Percentiles rank a stretch among this genome's conserved stretches.
Conservation (phyloP, 106 monocot genomes). For the Chionographis japonica region DNA sequence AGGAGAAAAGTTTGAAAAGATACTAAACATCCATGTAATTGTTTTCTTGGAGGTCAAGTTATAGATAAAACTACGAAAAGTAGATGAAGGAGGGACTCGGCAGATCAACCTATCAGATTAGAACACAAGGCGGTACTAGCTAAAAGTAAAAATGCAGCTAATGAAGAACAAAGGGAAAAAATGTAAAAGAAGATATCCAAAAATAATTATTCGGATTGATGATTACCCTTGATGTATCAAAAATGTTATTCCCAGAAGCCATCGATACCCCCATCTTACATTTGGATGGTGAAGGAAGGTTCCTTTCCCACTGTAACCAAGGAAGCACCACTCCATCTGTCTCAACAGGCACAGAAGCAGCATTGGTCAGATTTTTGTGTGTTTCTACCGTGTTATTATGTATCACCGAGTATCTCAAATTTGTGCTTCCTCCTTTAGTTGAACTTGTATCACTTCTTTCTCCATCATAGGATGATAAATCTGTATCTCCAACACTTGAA, state of each 20-base stretch:
- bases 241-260: conserved; percentile 5
- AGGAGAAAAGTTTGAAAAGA: no score
- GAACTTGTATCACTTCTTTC: conserved; percentile 92
- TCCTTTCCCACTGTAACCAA: conserved; percentile 96
- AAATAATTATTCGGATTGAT: background rate
- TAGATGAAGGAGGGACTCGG: no score
- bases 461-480: conserved; percentile 92
- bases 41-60: no score
- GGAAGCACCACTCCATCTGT: conserved; percentile 83
- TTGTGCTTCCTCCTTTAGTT: conserved; percentile 30
- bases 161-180: no score
- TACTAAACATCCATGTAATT: no score
- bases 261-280: conserved; percentile 6
- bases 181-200: no score
- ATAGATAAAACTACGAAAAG: no score
- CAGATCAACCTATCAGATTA: no score
- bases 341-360: conserved; percentile 27
- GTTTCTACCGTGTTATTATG: conserved; percentile 25
- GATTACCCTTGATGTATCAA: background rate
- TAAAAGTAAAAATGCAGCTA: no score
- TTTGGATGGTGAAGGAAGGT: conserved; percentile 42
- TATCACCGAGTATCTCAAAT: conserved; percentile 11
- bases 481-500: conserved; percentile 93
- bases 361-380: conserved; percentile 18
- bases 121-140: no score